These are phyloP conservation scores for Trichoderma asperelloides DNA, from an alignment of 495 filamentous ascomycete species.

Conservation along the genomic window DNA sequence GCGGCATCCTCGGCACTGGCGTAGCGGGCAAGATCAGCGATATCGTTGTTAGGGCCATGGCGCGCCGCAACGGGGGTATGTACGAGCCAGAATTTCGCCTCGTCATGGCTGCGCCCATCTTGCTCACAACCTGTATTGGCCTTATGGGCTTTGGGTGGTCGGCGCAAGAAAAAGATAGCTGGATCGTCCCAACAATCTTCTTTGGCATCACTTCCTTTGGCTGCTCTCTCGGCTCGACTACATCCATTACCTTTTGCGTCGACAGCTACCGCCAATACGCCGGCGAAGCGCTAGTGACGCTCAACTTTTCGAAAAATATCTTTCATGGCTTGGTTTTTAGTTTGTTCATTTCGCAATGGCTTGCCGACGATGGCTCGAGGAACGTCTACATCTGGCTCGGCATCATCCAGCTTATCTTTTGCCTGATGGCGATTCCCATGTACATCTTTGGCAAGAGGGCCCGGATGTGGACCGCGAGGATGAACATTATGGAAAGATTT, in stretches of 20 bases:
- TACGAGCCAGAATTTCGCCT: conserved; percentile 96
- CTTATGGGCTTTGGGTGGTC: conserved; percentile 95
- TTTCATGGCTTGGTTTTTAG: conserved; percentile 87
- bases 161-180: conserved; percentile 59
- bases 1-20: conserved; percentile 80
- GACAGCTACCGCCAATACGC: conserved; percentile 93
- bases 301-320: conserved; percentile 93
- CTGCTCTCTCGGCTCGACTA: conserved; percentile 86
- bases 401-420: conserved; percentile 71
- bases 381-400: conserved; percentile 74
- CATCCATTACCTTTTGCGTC: conserved; percentile 87
- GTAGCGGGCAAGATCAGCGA: conserved; percentile 88
- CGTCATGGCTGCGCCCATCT: conserved; percentile 80
- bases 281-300: conserved; percentile 85
- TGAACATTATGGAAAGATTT: conserved; percentile 83
- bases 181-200: conserved; percentile 90
- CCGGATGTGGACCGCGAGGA: conserved; percentile 93
- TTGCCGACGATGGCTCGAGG: conserved; percentile 65
- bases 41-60: conserved; percentile 69
- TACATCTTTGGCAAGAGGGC: conserved; percentile 92
- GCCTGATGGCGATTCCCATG: conserved; percentile 79
- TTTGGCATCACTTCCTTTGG: conserved; percentile 92
- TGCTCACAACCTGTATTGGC: conserved; percentile 70
- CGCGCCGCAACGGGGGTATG: conserved; percentile 75
- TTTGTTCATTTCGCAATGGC: conserved; percentile 83